phyloP scores from a whole-genome alignment of 805 yeast species.

The Groenewaldozyma salmanticensis region DNA sequence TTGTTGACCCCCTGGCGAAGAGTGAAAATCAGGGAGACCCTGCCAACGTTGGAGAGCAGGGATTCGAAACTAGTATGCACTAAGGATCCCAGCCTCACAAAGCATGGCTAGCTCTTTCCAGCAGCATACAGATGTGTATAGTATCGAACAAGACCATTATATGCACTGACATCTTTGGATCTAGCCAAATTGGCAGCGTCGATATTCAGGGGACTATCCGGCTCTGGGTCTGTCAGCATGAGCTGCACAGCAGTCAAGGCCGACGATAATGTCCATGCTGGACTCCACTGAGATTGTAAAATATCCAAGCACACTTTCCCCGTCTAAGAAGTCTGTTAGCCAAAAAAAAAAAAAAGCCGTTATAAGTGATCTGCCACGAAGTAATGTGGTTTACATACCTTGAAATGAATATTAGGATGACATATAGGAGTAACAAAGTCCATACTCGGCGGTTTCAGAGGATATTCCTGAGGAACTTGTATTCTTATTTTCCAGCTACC shows the following conservation, averaged over 20 bases:
- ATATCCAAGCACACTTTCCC: conserved; percentile 33
- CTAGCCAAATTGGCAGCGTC: conserved; percentile 31
- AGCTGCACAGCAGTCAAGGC: conserved; percentile 29
- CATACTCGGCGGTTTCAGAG: conserved; percentile 41
- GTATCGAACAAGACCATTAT: conserved; percentile 22
- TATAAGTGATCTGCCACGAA: background rate
- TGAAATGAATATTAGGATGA: conserved; percentile 31
- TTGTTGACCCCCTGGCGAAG: too few relatives aligned
- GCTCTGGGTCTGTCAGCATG: conserved; percentile 30
- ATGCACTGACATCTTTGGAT: conserved; percentile 22
- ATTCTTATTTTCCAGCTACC: conserved; percentile 43
- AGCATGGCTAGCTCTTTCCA: too few relatives aligned
- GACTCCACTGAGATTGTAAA: conserved; percentile 29
- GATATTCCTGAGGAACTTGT: conserved; percentile 33
- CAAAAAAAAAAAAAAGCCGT: too few relatives aligned
- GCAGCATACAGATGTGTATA: conserved; percentile 21
- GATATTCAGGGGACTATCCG: conserved; percentile 30
- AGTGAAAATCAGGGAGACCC: too few relatives aligned
- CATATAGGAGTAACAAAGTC: conserved; percentile 28
- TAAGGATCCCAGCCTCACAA: too few relatives aligned
- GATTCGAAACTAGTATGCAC: too few relatives aligned
- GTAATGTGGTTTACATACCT: conserved; percentile 15
- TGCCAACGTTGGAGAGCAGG: too few relatives aligned
- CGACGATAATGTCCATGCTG: conserved; percentile 32
- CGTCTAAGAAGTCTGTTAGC: conserved; percentile 17